Base-by-base conservation (phyloP, 345 rosid species). In the Cardamine occulta region DNA sequence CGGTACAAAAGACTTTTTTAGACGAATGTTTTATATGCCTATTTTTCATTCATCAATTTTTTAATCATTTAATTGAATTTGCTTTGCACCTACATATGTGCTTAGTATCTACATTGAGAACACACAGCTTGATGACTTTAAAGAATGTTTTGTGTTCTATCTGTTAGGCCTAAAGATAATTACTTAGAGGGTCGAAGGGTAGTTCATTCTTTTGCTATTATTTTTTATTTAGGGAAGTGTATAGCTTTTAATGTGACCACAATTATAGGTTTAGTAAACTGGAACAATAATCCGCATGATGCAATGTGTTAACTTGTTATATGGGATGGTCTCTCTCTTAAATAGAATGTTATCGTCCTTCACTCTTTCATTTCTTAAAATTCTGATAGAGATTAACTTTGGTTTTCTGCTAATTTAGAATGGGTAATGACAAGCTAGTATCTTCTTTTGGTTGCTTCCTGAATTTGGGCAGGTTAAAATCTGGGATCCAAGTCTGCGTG, bases 401-500 rank as follows among this genome's bases (percentile, higher is more conserved):
- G 35, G 28, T 72, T 66, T 59, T 66, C 31, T 60, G 42, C 63
- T 47, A 56, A 42, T 51, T 51, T 15, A 51, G 61, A 57, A 49
- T 59, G 39, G 68, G 32, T 56, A 12, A 52, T 24, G 51, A 61
- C 47, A 28, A 52, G 47, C 42, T 44, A 56, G 37, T 45, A 26
- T 45, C 52, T 48, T 62, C 47, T 68, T 34, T 37, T 78, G 21
- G 68, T 24, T 52, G 65, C 61, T 57, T 64, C 68, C 31, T 24
- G 62, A 37, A 59, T 68, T 72, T 47, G 49, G 78, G 83, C 88
- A 96, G 99, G 97, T 96, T 69, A 96, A 88, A 69, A 88, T 96
- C 64, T 96, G 99, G 99, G 99, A 96, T 85, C 98, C 99, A 68
- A 96, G 98, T 82, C 81, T 87, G 74, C 99, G 99, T 68, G 96